These are phyloP conservation scores for Limonium bicolor DNA, from an alignment of 148 eudicot genomes.

Conservation along the genomic window DNA sequence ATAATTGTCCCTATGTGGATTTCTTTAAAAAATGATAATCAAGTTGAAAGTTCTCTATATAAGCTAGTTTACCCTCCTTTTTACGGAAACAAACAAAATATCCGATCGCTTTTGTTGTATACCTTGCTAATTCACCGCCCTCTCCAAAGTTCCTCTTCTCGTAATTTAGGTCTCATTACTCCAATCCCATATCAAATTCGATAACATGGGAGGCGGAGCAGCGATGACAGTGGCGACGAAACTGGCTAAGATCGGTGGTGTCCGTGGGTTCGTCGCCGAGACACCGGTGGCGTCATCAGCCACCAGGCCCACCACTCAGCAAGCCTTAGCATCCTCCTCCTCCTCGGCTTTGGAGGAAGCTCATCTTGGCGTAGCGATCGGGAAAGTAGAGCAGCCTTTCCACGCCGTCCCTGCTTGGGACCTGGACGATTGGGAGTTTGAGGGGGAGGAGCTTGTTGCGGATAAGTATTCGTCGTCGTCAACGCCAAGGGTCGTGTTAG, in stretches of 20 bases:
- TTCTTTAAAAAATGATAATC: too few relatives aligned
- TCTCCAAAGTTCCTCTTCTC: too few relatives aligned
- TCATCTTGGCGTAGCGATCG: neutral
- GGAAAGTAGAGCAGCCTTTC: constrained; percentile 4
- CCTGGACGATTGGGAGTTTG: constrained; percentile 57
- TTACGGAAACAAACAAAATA: too few relatives aligned
- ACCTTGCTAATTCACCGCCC: too few relatives aligned
- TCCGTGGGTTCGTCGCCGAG: constrained; percentile 19
- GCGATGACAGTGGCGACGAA: constrained; percentile 63
- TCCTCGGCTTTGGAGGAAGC: constrained; percentile 13
- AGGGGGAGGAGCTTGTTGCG: constrained; percentile 24
- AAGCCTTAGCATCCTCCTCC: constrained; percentile 6
- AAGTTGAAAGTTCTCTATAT: too few relatives aligned
- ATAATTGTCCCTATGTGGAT: too few relatives aligned
- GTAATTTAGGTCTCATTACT: too few relatives aligned
- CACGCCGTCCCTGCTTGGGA: constrained; percentile 20
- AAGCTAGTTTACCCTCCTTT: too few relatives aligned
- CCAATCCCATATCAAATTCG: neutral
- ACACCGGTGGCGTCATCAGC: constrained; percentile 12
- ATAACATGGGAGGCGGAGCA: constrained; percentile 73
- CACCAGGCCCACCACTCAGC: constrained; percentile 12
- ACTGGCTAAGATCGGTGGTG: constrained; percentile 34
- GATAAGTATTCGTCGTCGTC: constrained; percentile 9
- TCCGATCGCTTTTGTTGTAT: too few relatives aligned
- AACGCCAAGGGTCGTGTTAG: constrained; percentile 56